Conservation (phyloP, 164 flowering plant species). For the grape (Vitis vinifera) region ASM3070453v1 NC_081822.1:9994501-9995000, state of each 20-base stretch:
- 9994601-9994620: background rate
- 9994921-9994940: too few relatives aligned
- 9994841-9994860: too few relatives aligned
- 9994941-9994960: too few relatives aligned
- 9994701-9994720: slow-evolving; percentile 14
- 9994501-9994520: background rate
- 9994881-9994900: too few relatives aligned
- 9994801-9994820: background rate
- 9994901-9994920: too few relatives aligned
- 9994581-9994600: background rate
- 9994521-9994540: background rate
- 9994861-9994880: too few relatives aligned
- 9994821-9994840: too few relatives aligned
- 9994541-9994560: background rate
- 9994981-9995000: too few relatives aligned
- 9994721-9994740: slow-evolving; percentile 15
- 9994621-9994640: background rate
- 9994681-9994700: slow-evolving; percentile 7
- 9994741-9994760: background rate
- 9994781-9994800: background rate
- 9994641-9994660: background rate
- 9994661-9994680: slow-evolving; percentile 1
- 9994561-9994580: background rate
- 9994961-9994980: too few relatives aligned
- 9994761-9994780: background rate